Conservation (phyloP, 352 stramenopile genomes). For the Phytopythium delawarense region DNA sequence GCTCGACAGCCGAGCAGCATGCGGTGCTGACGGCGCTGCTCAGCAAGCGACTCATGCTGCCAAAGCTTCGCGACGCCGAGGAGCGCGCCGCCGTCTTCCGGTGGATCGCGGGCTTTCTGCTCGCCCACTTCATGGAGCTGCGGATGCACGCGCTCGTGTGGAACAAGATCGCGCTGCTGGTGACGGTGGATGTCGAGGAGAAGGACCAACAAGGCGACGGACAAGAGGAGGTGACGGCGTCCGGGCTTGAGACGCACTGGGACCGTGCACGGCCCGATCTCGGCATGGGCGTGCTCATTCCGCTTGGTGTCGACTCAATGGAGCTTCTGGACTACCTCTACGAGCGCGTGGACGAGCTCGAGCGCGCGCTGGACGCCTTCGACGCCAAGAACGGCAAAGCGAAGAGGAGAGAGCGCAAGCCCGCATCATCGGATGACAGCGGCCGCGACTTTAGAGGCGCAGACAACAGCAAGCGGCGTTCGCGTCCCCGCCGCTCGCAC, state of each 20-base stretch:
- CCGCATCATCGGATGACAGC: background rate
- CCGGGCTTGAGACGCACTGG: slow-evolving; percentile 37
- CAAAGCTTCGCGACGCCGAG: slow-evolving; percentile 45
- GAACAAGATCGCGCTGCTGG: slow-evolving; percentile 77
- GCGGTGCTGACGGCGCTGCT: slow-evolving; percentile 58
- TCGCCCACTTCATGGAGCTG: slow-evolving; percentile 82
- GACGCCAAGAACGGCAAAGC: slow-evolving; percentile 2
- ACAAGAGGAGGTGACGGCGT: background rate
- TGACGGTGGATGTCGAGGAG: slow-evolving; percentile 33
- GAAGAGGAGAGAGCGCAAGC: background rate
- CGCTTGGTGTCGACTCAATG: slow-evolving; percentile 50
- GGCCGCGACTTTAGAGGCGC: background rate
- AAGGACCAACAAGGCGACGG: slow-evolving; percentile 11
- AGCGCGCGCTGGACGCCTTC: slow-evolving; percentile 36
- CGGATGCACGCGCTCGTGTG: slow-evolving; percentile 75
- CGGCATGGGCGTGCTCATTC: slow-evolving; percentile 70
- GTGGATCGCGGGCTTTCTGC: slow-evolving; percentile 75
- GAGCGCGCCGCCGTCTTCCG: slow-evolving; percentile 61
- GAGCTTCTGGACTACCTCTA: slow-evolving; percentile 58
- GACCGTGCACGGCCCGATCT: slow-evolving; percentile 40
- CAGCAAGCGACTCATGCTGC: slow-evolving; percentile 52
- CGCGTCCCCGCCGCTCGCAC: background rate
- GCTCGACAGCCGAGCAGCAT: slow-evolving; percentile 37
- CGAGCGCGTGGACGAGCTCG: slow-evolving; percentile 59
- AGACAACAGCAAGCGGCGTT: background rate